Percentiles rank a stretch among this genome's conserved stretches.
phyloP scores from a whole-genome alignment of 441 rosid species.

The Pelargonium myrrhifolium region DNA sequence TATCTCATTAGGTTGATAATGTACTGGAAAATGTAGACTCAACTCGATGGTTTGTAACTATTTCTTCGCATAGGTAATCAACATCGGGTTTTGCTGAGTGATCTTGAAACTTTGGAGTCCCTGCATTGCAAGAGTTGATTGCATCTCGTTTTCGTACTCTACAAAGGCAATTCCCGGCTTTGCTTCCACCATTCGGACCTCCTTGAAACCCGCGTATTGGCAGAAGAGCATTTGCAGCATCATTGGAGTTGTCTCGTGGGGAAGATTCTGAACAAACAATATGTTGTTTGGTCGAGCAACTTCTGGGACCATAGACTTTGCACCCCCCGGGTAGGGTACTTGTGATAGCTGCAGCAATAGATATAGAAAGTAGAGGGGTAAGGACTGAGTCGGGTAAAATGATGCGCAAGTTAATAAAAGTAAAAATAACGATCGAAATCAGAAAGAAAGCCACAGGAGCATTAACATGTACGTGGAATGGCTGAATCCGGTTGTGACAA shows the following conservation, averaged over 20 bases:
- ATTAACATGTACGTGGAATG: not conserved
- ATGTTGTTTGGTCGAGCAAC: constrained; percentile 92
- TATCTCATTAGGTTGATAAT: no score
- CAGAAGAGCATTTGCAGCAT: constrained; percentile 70
- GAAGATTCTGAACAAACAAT: constrained; percentile 83
- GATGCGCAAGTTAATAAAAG: not conserved
- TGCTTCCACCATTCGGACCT: constrained; percentile 87
- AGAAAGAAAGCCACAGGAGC: not conserved
- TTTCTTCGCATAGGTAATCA: constrained; percentile 83
- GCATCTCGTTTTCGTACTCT: constrained; percentile 85
- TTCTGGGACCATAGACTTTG: constrained; percentile 60
- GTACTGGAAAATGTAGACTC: no score
- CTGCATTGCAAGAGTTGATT: constrained; percentile 78
- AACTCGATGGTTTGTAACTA: constrained; percentile 22
- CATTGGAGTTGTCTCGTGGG: constrained; percentile 75
- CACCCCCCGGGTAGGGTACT: constrained; percentile 72
- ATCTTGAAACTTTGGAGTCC: constrained; percentile 78
- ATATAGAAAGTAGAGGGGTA: not conserved
- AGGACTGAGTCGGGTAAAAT: not conserved
- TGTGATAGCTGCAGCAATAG: constrained; percentile 63
- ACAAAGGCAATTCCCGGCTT: constrained; percentile 98
- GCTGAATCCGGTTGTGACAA: no score
- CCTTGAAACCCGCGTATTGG: constrained; percentile 79
- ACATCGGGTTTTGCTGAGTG: constrained; percentile 57
- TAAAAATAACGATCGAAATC: not conserved